A percentile compares a stretch with the other conserved stretches of the same genome.
These are phyloP conservation scores for Chaetomium tenue DNA, from an alignment of 495 filamentous ascomycete species.

Conservation along the genomic window DNA sequence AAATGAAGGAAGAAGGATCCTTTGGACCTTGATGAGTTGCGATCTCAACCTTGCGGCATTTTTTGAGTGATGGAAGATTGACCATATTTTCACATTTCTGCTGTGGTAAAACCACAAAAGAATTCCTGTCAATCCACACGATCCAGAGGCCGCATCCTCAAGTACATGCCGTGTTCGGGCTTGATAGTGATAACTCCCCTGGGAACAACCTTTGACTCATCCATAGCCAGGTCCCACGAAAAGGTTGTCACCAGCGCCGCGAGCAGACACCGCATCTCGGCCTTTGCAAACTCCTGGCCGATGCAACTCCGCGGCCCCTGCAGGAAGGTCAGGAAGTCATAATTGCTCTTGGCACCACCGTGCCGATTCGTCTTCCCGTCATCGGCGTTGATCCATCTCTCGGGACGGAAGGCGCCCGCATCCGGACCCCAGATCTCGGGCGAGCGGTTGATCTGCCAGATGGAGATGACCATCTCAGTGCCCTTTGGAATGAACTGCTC, in stretches of 20 bases:
- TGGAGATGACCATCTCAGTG: slow-evolving; percentile 23
- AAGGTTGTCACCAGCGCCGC: slow-evolving; percentile 71
- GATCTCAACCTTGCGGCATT: too few relatives aligned
- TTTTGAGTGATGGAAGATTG: too few relatives aligned
- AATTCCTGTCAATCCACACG: not conserved
- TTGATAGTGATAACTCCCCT: slow-evolving; percentile 58
- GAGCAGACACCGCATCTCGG: slow-evolving; percentile 76
- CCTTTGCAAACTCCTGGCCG: slow-evolving; percentile 68
- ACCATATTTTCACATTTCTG: too few relatives aligned
- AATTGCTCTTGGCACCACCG: slow-evolving; percentile 55
- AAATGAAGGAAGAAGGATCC: too few relatives aligned
- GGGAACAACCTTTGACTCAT: slow-evolving; percentile 54
- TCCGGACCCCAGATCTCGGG: slow-evolving; percentile 25
- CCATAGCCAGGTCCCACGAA: slow-evolving; percentile 56
- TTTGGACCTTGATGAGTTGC: too few relatives aligned
- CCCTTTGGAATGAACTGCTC: slow-evolving; percentile 24
- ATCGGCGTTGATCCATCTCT: slow-evolving; percentile 32
- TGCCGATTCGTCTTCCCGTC: slow-evolving; percentile 22
- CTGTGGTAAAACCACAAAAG: too few relatives aligned
- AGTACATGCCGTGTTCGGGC: slow-evolving; percentile 58
- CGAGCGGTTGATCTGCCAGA: slow-evolving; percentile 23
- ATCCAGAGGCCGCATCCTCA: slow-evolving; percentile 17
- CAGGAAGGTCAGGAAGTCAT: slow-evolving; percentile 57
- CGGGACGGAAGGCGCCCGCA: slow-evolving; percentile 24
- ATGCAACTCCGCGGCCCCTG: slow-evolving; percentile 61